These are phyloP conservation scores for Pleurotus platypus DNA, from an alignment of 768 basidiomycete genomes.

Conservation along the genomic window DNA sequence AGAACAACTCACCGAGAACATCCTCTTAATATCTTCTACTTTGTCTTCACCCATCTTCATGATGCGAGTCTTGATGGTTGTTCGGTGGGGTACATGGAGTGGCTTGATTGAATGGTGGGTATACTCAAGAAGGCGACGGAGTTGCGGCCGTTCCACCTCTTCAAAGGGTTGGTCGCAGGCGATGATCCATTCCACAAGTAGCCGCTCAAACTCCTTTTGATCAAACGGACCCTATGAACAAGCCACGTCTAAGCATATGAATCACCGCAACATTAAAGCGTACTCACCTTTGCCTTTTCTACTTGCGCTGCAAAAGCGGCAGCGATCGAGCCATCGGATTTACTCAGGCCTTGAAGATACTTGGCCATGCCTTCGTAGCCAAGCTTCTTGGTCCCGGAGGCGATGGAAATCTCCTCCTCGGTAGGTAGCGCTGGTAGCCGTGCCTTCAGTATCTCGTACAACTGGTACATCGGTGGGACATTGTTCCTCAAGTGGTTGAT, in stretches of 20 bases:
- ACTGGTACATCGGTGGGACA: background rate
- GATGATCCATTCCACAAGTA: conserved; percentile 15
- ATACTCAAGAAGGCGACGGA: conserved; percentile 15
- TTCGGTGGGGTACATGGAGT: conserved; percentile 8
- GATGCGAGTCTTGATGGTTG: conserved; percentile 5
- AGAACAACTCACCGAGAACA: conserved; percentile 15
- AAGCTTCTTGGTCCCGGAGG: background rate
- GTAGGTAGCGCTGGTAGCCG: background rate
- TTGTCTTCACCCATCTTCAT: conserved; percentile 13
- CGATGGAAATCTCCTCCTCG: background rate
- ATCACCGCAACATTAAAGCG: no score
- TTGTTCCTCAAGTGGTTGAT: background rate
- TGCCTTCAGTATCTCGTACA: background rate
- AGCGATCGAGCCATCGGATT: background rate
- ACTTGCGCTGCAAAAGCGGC: background rate
- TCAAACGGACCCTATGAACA: conserved; percentile 11
- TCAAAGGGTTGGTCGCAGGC: conserved; percentile 18
- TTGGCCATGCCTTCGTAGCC: background rate
- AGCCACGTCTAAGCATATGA: no score
- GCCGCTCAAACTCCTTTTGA: conserved; percentile 14
- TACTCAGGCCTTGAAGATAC: background rate
- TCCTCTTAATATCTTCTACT: conserved; percentile 8
- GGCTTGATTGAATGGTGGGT: conserved; percentile 6
- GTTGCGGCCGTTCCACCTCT: conserved; percentile 16
- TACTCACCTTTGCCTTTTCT: background rate